Conservation (phyloP, 441 rosid genomes). For the Brassica hybrid region DNA sequence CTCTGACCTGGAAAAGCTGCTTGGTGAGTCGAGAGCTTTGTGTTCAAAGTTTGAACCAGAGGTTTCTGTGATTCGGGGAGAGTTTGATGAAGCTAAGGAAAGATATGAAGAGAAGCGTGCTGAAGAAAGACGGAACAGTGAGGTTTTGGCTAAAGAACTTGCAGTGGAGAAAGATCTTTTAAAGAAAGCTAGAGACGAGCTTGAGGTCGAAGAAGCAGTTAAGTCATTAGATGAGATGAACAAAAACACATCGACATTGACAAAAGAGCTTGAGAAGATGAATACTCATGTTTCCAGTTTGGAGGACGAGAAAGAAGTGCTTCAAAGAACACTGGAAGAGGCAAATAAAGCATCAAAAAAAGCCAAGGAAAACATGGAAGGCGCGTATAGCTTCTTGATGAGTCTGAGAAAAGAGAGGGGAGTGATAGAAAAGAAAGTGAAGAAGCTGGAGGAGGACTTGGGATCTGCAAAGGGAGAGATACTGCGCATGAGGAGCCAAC, state of each 20-base stretch:
- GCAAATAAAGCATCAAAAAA: constrained; percentile 66
- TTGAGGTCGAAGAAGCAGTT: constrained; percentile 49
- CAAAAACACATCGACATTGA: constrained; percentile 59
- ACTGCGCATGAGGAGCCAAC: constrained; percentile 68
- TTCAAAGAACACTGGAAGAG: constrained; percentile 68
- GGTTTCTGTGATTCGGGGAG: constrained; percentile 13
- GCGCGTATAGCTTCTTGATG: constrained; percentile 60
- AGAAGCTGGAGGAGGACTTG: constrained; percentile 76
- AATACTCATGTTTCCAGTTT: constrained; percentile 58
- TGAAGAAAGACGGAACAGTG: constrained; percentile 52
- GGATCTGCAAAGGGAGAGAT: constrained; percentile 89
- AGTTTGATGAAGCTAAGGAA: constrained; percentile 46
- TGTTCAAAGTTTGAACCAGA: constrained; percentile 68
- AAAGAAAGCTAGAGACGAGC: constrained; percentile 57
- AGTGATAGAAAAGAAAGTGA: constrained; percentile 64
- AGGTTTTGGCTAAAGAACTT: constrained; percentile 59
- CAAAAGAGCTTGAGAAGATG: constrained; percentile 22
- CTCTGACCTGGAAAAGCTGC: constrained; percentile 57
- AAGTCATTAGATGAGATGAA: constrained; percentile 87
- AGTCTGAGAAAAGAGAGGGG: constrained; percentile 89
- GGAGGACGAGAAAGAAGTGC: constrained; percentile 77
- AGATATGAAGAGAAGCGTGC: constrained; percentile 50
- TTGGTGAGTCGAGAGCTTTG: constrained; percentile 53
- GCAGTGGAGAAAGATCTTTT: constrained; percentile 53
- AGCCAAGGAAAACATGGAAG: constrained; percentile 58